Evolutionary conservation across 2,329 filamentous ascomycete species (phyloP), one percentile per base, ranked within the genome.

Genomic region (Hymenoscyphus occultus): DNA sequence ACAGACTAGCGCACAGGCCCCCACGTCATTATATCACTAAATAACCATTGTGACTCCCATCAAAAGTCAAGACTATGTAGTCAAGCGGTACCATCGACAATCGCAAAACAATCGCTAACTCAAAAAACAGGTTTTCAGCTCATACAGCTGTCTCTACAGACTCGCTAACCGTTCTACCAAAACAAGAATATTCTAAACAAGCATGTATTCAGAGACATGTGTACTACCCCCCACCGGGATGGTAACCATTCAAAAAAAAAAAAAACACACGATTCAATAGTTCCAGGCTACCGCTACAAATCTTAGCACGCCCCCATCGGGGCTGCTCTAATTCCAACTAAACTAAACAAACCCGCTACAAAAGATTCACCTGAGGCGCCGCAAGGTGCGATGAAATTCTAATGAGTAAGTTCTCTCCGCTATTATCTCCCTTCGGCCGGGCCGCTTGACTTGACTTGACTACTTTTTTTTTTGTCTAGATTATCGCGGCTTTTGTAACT

Each of bases 401-500:
- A 4, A 35, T 10, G 35, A 35, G 35, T 35, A 9, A 5, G 35
- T 35, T 35, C 9, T 7, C 1, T 4, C 5, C 5, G 1, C 35
- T 35, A 28, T 4, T 7, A 35, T 35, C 35, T 35, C 5, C 35
- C 35, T 35, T 5, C 1, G 6, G 9, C 3, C 5, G 35, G 6
- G 9, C 35, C 9, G 9, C 35, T 6, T 10, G 5, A 35, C 35
- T 35, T 35, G 32, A 35, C 32, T 35, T 35, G 5, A 35, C 35
- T 35, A 35, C 35, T 35, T 5, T 35, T 35, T 35, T 35, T 35
- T 35, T 9, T 35, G 32, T 35, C 1, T 22, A 22, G 22, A 22
- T 22, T 22, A 22, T 22, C 1, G 66, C 70, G 57, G 61, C 64
- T 65, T 70, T 71, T 66, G 65, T 68, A 42, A 67, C 65, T 60